Conservation (phyloP, 352 stramenopile species). For the Phytophthora europaea region DNA sequence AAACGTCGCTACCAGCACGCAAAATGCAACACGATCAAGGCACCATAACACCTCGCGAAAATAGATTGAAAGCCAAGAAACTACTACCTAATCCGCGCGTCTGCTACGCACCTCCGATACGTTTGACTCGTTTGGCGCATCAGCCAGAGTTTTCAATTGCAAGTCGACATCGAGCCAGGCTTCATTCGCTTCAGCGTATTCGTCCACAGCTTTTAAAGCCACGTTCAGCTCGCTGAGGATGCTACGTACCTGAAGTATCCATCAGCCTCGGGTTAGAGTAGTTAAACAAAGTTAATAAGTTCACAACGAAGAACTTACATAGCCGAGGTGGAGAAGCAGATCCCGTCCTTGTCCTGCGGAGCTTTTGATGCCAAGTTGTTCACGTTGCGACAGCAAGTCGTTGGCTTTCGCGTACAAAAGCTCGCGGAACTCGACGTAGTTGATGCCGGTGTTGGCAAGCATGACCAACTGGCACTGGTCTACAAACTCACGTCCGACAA, state of each 20-base stretch:
- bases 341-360: slow-evolving; percentile 11
- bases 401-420: slow-evolving; percentile 62
- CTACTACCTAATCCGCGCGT: slow-evolving; percentile 6
- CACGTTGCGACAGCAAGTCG: slow-evolving; percentile 40
- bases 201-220: slow-evolving; percentile 30
- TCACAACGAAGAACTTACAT: slow-evolving; percentile 29
- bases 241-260: slow-evolving; percentile 32
- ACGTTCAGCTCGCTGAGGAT: slow-evolving; percentile 46
- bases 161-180: slow-evolving; percentile 36
- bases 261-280: background rate
- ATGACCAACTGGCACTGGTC: slow-evolving; percentile 83
- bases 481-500: slow-evolving; percentile 62
- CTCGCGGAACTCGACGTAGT: slow-evolving; percentile 73
- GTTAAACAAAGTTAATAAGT: background rate
- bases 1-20: slow-evolving; percentile 4
- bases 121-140: background rate
- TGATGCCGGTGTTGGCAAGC: slow-evolving; percentile 82
- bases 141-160: slow-evolving; percentile 26
- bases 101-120: background rate
- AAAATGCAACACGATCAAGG: slow-evolving; percentile 5
- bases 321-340: slow-evolving; percentile 30
- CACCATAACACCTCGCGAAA: slow-evolving; percentile 12
- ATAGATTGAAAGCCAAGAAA: slow-evolving; percentile 31
- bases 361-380: background rate
- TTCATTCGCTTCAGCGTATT: slow-evolving; percentile 20